Conservation (phyloP, 2,329 filamentous ascomycete genomes). For the Trichoderma endophyticum region DNA sequence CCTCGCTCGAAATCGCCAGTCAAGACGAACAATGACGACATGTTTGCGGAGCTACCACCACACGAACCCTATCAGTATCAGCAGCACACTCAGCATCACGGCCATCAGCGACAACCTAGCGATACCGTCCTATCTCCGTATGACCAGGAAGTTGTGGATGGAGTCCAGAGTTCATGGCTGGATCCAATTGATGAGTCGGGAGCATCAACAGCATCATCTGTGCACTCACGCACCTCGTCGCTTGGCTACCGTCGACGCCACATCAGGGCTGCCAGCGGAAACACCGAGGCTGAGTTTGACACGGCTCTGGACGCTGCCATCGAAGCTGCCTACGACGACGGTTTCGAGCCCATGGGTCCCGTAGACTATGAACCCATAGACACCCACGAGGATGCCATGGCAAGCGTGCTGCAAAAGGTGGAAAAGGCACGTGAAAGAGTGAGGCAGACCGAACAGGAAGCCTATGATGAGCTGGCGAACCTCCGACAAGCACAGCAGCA, state of each 20-base stretch:
- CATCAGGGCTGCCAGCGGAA: slow-evolving; percentile 64
- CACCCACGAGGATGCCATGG: slow-evolving; percentile 45
- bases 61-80: slow-evolving; percentile 19
- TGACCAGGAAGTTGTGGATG: slow-evolving; percentile 44
- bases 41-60: neutral
- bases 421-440: slow-evolving; percentile 75
- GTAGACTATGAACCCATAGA: slow-evolving; percentile 38
- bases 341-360: slow-evolving; percentile 68
- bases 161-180: slow-evolving; percentile 84
- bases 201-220: slow-evolving; percentile 72
- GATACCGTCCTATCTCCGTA: slow-evolving; percentile 16
- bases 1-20: slow-evolving; percentile 51
- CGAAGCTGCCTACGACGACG: slow-evolving; percentile 92
- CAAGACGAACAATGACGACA: slow-evolving; percentile 26
- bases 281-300: slow-evolving; percentile 87
- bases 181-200: slow-evolving; percentile 91
- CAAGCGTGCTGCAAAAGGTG: slow-evolving; percentile 61
- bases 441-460: slow-evolving; percentile 69
- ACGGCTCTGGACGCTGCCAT: slow-evolving; percentile 92
- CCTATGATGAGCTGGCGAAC: slow-evolving; percentile 33
- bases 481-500: slow-evolving; percentile 45
- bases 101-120: slow-evolving; percentile 16
- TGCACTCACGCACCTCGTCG: slow-evolving; percentile 76
- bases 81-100: slow-evolving; percentile 21
- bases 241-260: slow-evolving; percentile 66